Percentiles rank a stretch among this genome's conserved stretches.
Conservation (phyloP, 2,329 filamentous ascomycete genomes). For the Daldinia sp. region DNA sequence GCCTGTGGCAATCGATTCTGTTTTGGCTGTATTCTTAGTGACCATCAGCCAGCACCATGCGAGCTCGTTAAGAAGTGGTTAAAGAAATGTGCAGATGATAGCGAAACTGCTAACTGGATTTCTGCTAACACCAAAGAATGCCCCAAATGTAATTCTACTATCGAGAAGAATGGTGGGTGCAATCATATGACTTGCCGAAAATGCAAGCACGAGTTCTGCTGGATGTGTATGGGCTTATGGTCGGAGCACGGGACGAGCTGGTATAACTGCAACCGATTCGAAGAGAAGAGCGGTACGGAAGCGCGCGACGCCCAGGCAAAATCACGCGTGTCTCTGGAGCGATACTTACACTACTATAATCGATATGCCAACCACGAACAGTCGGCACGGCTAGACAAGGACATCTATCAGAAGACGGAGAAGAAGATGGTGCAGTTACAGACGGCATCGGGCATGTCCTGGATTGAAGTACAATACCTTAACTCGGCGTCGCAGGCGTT, state of each 20-base stretch:
- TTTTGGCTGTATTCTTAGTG: conserved; percentile 89
- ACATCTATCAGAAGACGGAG: conserved; percentile 95
- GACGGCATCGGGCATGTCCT: conserved; percentile 93
- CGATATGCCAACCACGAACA: conserved; percentile 99
- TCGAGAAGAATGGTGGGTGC: conserved; percentile 86
- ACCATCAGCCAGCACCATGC: conserved; percentile 95
- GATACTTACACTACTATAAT: conserved; percentile 99
- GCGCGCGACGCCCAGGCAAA: conserved; percentile 92
- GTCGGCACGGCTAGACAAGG: conserved; percentile 94
- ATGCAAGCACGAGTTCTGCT: conserved; percentile 74
- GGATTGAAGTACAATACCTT: conserved; percentile 99
- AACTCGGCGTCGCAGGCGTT: conserved; percentile 92
- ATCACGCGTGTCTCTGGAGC: conserved; percentile 88
- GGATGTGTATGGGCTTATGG: conserved; percentile 99
- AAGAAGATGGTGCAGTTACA: conserved; percentile 99
- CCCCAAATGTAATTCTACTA: conserved; percentile 94
- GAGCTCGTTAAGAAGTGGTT: conserved; percentile 93
- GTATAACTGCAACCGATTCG: conserved; percentile 99
- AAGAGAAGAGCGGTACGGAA: conserved; percentile 93
- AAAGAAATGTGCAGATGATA: conserved; percentile 98
- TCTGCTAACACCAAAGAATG: conserved; percentile 99
- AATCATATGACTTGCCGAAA: conserved; percentile 57
- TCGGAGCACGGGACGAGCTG: conserved; percentile 98
- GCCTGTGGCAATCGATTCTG: conserved; percentile 89
- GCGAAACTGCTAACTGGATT: conserved; percentile 99